Evolutionary conservation across 257 asterid genomes (phyloP), one percentile per base, ranked within the genome.

Genomic region (Parsonsia alboflavescens): DNA sequence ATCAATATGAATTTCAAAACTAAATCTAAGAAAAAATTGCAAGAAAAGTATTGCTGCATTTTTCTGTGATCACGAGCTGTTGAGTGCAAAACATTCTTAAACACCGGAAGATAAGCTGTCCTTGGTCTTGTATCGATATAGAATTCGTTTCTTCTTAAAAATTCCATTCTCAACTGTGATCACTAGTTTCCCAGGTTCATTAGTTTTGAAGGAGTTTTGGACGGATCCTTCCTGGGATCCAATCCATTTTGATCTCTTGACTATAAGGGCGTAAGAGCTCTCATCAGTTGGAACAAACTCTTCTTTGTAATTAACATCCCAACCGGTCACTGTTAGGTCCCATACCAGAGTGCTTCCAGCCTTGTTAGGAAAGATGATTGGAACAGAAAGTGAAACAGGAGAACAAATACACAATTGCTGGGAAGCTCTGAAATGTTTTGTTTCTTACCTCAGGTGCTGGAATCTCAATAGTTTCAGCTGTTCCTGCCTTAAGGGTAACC

Each of bases 231-330:
- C 82, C 75, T 84, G 86, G 82, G 88, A 84, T 26, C 75, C 86
- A 45, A 85, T 83, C 70, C 80, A 86, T 63, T 80, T 59, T 8
- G 42, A 83, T 72, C 80, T 89, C 82, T 77, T 85, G 72, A 87
- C 91, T 26, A 88, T 85, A 24, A 88, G 3, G 12, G 89, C 82
- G 36, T 88, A 88, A 2, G 93, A 89, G 19, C 46, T 71, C 61
- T 86, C 90, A 61, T 86, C 81, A 0, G 75, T 68, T 16, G 91
- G 89, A 44, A 86, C 84, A 73, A 88, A 88, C 68, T 89, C 91
- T 75, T 89, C 93, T 75, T 78, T 86, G 88, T 89, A 89, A 61
- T 78, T 88, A 6, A 89, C 89, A 75, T 88, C 93, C 93, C 93
- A 89, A 24, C 90, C 91, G 49, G 77, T 53, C 17, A 88, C 79